Conservation (phyloP, 2,329 filamentous ascomycete species). For the Ascomycota sp. region DNA sequence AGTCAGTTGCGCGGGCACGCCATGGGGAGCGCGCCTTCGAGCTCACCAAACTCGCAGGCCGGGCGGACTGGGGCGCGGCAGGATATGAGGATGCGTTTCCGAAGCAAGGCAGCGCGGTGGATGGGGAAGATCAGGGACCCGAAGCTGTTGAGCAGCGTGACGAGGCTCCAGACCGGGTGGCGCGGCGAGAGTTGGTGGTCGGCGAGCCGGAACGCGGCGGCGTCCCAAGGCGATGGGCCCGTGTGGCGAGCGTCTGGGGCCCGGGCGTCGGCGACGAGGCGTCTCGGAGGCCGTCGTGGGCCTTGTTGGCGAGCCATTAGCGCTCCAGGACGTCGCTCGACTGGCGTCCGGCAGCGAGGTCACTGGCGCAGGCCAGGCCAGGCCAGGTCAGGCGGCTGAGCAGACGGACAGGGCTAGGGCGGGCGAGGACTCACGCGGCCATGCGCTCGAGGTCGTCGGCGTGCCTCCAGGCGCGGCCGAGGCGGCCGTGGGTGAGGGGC, state of each 20-base stretch:
- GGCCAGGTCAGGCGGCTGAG: not conserved
- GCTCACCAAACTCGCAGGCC: slow-evolving; percentile 71
- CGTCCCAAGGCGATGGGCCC: slow-evolving; percentile 35
- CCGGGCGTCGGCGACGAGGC: not conserved
- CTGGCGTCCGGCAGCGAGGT: slow-evolving; percentile 43
- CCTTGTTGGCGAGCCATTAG: slow-evolving; percentile 50
- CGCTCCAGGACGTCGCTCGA: slow-evolving; percentile 46
- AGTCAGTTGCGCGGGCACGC: slow-evolving; percentile 2
- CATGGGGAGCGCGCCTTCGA: slow-evolving; percentile 1
- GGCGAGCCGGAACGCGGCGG: slow-evolving; percentile 32
- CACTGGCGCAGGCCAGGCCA: slow-evolving; percentile 13
- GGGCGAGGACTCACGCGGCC: slow-evolving; percentile 33
- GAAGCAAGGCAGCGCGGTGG: slow-evolving; percentile 65
- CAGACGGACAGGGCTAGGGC: not conserved
- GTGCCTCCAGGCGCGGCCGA: slow-evolving; percentile 81
- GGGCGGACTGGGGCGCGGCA: slow-evolving; percentile 69
- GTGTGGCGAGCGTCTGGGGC: slow-evolving; percentile 15
- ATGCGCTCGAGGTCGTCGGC: slow-evolving; percentile 56
- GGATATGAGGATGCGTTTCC: slow-evolving; percentile 75
- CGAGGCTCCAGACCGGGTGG: slow-evolving; percentile 74
- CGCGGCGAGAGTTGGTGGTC: slow-evolving; percentile 51
- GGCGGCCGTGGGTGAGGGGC: slow-evolving; percentile 61
- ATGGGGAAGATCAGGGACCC: slow-evolving; percentile 85
- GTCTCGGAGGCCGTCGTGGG: slow-evolving; percentile 8
- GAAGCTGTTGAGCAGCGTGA: slow-evolving; percentile 58